Evolutionary conservation across 495 filamentous ascomycete genomes (phyloP).

Genomic region (Penicillium cinerascens): DNA sequence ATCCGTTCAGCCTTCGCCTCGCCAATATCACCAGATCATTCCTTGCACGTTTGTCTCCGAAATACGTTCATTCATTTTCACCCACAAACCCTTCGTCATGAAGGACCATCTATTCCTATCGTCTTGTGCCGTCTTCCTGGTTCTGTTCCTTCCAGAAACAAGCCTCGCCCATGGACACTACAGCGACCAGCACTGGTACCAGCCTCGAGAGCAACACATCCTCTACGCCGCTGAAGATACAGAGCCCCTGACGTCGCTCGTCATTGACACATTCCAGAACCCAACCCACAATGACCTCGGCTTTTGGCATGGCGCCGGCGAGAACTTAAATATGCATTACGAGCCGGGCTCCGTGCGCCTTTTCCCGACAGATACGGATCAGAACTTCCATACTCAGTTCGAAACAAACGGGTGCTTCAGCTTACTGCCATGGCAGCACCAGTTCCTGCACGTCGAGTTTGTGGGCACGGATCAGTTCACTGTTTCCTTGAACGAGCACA

Average conservation of each 20-base stretch:
- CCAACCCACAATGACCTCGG: slow-evolving; percentile 57
- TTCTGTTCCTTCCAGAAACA: not conserved
- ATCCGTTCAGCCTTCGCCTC: not conserved
- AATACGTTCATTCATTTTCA: not conserved
- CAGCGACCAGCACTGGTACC: slow-evolving; percentile 4
- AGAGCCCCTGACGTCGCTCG: slow-evolving; percentile 29
- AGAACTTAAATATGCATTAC: slow-evolving; percentile 52
- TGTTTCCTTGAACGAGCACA: slow-evolving; percentile 70
- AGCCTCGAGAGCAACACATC: slow-evolving; percentile 1
- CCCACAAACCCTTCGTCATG: not conserved
- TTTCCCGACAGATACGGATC: slow-evolving; percentile 62
- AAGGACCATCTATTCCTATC: not conserved
- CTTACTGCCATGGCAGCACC: slow-evolving; percentile 46
- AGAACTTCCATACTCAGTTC: slow-evolving; percentile 67
- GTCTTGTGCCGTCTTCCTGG: not conserved
- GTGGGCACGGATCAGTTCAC: slow-evolving; percentile 64
- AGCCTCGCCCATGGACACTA: slow-evolving; percentile 1
- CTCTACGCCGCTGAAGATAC: not conserved
- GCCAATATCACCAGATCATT: not conserved
- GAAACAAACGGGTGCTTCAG: slow-evolving; percentile 54
- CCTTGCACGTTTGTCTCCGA: not conserved
- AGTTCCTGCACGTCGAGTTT: slow-evolving; percentile 71
- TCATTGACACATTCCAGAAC: slow-evolving; percentile 65
- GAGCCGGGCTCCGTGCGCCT: slow-evolving; percentile 52
- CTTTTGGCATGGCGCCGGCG: slow-evolving; percentile 69